Base-by-base conservation (phyloP, 2,329 filamentous ascomycete genomes). In the Penicillium crustosum region DNA sequence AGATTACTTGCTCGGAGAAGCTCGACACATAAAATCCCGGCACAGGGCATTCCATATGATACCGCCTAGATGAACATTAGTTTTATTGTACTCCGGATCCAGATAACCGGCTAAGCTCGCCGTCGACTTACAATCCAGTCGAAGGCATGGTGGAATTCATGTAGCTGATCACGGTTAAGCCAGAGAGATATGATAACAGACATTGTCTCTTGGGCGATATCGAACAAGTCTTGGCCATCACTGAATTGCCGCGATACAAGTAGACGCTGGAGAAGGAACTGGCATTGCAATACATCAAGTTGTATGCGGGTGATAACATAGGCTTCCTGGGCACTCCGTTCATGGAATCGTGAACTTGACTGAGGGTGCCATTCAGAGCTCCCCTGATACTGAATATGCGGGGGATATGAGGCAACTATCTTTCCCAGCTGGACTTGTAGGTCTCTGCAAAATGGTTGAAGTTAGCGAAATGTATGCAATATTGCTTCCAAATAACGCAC, bases 231-330 rank as follows among this genome's bases (percentile, higher is more conserved):
- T 21, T 50, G 48, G 17, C 35, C 35, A 39, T 10, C 35, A 21
- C 31, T 39, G 48, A 50, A 39, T n/a, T 39, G 10, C n/a, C n/a
- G 48, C 13, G 35, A 39, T 10, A 50, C 48, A 39, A 50, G 33
- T 27, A 50, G 48, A 13, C 48, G 48, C 12, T 50, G 31, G 23
- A 50, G 21, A 8, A 50, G 48, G 17, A 50, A 50, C 15, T 50
- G 33, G 9, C 48, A 50, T 50, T 50, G 48, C 33, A 50, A 39
- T 29, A 50, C 48, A 27, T 50, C 48, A 27, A 50, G 48, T 13
- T 29, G 48, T 39, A 50, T 50, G 21, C 48, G 33, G 15, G 48
- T 50, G 10, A 25, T 39, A 10, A 50, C 29, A 17, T 47, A 47
- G 7, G 15, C 13, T 7, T 33, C 44, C 21, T 47, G 29, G 4